These are phyloP conservation scores for Exophiala sideris DNA, from an alignment of 2,329 filamentous ascomycete genomes.

Conservation along the genomic window DNA sequence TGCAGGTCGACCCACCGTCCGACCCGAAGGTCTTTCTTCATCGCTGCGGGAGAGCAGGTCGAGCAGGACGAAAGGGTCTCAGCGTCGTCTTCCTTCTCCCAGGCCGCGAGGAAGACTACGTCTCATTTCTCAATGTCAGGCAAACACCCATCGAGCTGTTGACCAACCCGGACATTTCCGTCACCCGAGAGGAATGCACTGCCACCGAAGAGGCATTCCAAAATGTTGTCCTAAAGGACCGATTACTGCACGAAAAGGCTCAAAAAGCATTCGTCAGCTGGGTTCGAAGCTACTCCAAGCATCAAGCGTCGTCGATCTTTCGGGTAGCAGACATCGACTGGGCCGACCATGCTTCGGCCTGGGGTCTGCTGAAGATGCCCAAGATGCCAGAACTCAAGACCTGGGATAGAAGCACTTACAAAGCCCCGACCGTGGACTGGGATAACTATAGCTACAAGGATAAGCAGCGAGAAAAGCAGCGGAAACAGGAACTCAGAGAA, in stretches of 20 bases:
- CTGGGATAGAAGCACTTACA: slow-evolving; percentile 65
- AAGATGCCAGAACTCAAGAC: slow-evolving; percentile 87
- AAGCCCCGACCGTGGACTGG: slow-evolving; percentile 65
- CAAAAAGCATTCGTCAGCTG: slow-evolving; percentile 91
- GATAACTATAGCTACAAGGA: slow-evolving; percentile 68
- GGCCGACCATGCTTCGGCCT: slow-evolving; percentile 73
- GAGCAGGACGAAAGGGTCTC: slow-evolving; percentile 68
- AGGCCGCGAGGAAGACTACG: slow-evolving; percentile 83
- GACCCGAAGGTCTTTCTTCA: slow-evolving; percentile 82
- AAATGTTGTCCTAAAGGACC: slow-evolving; percentile 52
- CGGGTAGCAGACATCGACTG: slow-evolving; percentile 77
- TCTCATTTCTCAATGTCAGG: slow-evolving; percentile 79
- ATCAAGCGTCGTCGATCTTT: slow-evolving; percentile 90
- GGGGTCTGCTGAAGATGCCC: slow-evolving; percentile 81
- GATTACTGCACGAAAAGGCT: slow-evolving; percentile 77
- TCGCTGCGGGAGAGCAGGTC: slow-evolving; percentile 61
- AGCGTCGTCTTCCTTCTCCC: slow-evolving; percentile 83
- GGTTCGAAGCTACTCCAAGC: slow-evolving; percentile 86
- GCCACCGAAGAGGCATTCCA: slow-evolving; percentile 60
- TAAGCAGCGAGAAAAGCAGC: slow-evolving; percentile 64
- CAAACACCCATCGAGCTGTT: slow-evolving; percentile 76
- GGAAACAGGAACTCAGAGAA: slow-evolving; percentile 55
- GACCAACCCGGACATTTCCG: slow-evolving; percentile 52
- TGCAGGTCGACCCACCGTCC: slow-evolving; percentile 80
- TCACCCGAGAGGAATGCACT: slow-evolving; percentile 61